Percentiles rank a stretch among this genome's conserved stretches.
phyloP scores from a whole-genome alignment of 75 land plant species.

The Cupressus sempervirens region DNA sequence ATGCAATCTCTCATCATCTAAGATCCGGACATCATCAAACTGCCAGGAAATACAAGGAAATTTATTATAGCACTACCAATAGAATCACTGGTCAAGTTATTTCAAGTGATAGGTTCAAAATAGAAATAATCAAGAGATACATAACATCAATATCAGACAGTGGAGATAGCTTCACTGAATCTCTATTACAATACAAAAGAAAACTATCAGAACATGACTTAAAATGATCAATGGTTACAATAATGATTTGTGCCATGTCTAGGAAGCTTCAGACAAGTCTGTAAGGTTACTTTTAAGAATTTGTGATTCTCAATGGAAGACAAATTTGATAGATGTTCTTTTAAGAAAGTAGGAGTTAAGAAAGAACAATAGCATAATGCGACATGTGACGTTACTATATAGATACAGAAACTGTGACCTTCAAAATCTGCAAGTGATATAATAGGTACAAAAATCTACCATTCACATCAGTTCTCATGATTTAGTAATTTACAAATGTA shows the following conservation, averaged over 20 bases:
- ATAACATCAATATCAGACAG: neutral
- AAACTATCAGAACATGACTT: neutral
- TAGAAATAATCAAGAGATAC: neutral
- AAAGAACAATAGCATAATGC: no score
- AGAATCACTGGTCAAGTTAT: neutral
- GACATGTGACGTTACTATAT: no score
- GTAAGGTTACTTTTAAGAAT: neutral
- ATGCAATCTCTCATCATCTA: no score
- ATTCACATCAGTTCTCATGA: no score
- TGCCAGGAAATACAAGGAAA: constrained; percentile 13
- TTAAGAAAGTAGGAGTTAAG: neutral
- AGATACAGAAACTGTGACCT: no score
- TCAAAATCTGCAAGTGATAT: no score
- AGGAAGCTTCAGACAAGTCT: neutral
- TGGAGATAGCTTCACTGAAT: neutral
- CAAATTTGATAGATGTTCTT: neutral
- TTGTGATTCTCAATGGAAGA: neutral
- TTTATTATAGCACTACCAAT: neutral
- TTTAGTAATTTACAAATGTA: no score
- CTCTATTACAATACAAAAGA: neutral
- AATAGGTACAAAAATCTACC: no score
- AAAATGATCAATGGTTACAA: neutral
- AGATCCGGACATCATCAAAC: no score
- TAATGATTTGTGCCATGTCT: neutral
- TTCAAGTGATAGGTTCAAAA: neutral